Evolutionary conservation across 1,284 basidiomycete genomes (phyloP).

Genomic region (Rhodotorula glutinis): DNA sequence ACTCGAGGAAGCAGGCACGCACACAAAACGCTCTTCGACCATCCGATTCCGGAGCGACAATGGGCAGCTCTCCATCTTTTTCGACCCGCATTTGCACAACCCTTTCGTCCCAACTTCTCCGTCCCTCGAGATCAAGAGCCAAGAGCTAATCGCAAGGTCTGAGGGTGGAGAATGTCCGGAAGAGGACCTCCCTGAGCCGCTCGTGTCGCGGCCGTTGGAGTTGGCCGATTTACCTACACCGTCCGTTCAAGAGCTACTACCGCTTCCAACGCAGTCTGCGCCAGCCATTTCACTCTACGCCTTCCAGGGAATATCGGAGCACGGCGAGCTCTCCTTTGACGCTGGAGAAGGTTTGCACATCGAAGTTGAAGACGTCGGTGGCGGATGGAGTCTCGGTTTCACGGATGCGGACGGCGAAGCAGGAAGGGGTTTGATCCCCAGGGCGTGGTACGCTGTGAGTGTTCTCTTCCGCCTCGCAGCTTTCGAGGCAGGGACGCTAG

Average conservation of each 20-base stretch:
- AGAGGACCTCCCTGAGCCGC: too few species aligned
- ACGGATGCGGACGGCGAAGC: slow-evolving; percentile 55
- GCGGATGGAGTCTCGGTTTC: slow-evolving; percentile 67
- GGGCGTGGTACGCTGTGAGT: slow-evolving; percentile 67
- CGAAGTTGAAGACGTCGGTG: slow-evolving; percentile 61
- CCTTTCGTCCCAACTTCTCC: slow-evolving; percentile 12
- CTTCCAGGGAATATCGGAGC: slow-evolving; percentile 69
- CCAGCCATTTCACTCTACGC: slow-evolving; percentile 57
- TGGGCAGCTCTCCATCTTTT: slow-evolving; percentile 23
- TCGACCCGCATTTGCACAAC: slow-evolving; percentile 23
- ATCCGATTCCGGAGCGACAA: slow-evolving; percentile 1
- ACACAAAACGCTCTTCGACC: slow-evolving; percentile 3
- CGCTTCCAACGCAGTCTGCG: background rate
- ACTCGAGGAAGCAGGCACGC: background rate
- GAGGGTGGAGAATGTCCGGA: too few species aligned
- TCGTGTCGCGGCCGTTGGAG: too few species aligned
- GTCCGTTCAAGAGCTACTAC: background rate
- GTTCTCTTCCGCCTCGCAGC: accelerated
- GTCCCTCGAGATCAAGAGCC: background rate
- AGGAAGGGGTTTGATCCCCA: slow-evolving; percentile 66
- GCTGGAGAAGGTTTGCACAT: slow-evolving; percentile 60
- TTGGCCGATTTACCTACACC: background rate
- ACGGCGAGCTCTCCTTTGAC: slow-evolving; percentile 58
- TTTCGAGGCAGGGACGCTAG: background rate
- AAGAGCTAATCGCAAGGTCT: too few species aligned